phyloP scores from a whole-genome alignment of 73 alveolate genomes.

The Paraurostyla sp. region DNA sequence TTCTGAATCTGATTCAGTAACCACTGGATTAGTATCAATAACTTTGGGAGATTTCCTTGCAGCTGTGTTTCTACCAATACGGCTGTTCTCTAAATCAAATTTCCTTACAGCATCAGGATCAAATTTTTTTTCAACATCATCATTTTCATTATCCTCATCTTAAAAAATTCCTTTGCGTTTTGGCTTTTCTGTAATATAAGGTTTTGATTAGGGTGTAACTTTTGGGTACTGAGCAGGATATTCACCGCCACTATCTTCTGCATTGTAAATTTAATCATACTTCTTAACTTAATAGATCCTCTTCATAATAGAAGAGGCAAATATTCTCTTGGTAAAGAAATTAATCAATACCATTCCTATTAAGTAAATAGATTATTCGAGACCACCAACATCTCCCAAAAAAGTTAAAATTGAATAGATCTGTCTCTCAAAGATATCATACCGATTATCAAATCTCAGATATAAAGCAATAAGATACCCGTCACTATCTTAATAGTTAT shows the following conservation, averaged over 20 bases:
- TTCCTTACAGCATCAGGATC: too few relatives aligned
- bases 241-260: not conserved
- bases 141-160: not conserved
- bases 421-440: conserved; percentile 35
- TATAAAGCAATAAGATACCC: not conserved
- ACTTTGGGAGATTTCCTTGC: too few relatives aligned
- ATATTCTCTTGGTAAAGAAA: conserved; percentile 16
- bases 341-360: conserved; percentile 34
- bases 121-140: too few relatives aligned
- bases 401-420: conserved; percentile 2
- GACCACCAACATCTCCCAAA: conserved; percentile 58
- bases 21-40: too few relatives aligned
- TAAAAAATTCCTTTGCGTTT: too few relatives aligned
- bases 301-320: conserved; percentile 6
- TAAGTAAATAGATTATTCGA: conserved; percentile 5
- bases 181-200: not conserved
- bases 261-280: not conserved
- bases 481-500: not conserved
- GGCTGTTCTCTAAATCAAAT: too few relatives aligned
- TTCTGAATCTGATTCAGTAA: too few relatives aligned
- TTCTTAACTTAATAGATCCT: conserved; percentile 22
- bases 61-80: too few relatives aligned
- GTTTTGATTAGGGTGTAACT: not conserved
- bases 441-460: conserved; percentile 25
- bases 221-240: not conserved